phyloP scores from a whole-genome alignment of 176 grass and related monocot genomes.

The Areca catechu region DNA sequence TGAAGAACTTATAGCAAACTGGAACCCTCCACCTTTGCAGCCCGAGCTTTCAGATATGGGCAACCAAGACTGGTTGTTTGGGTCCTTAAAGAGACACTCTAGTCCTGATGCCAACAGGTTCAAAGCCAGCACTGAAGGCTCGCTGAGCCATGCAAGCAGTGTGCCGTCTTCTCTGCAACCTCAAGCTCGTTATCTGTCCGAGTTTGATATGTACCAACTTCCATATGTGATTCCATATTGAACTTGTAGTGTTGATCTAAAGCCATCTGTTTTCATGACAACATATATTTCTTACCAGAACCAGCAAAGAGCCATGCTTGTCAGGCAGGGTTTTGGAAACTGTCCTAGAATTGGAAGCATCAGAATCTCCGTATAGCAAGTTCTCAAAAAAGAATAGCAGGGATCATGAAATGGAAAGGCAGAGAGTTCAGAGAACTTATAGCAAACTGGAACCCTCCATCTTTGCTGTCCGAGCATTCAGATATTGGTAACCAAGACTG shows the following conservation, averaged over 20 bases:
- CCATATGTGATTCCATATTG: conserved; percentile 15
- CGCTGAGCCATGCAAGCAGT: background rate
- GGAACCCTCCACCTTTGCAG: background rate
- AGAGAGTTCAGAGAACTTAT: background rate
- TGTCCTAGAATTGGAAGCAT: background rate
- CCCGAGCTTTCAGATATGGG: background rate
- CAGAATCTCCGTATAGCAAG: background rate
- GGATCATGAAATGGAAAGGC: background rate
- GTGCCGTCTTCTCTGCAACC: background rate
- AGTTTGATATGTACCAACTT: conserved; percentile 9
- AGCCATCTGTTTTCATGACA: no score
- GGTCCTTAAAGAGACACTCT: background rate
- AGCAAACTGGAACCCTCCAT: background rate
- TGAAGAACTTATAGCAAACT: background rate
- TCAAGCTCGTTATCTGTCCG: conserved; percentile 9
- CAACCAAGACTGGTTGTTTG: conserved; percentile 8
- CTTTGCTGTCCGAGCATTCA: background rate
- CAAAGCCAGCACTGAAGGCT: background rate
- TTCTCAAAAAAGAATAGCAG: background rate
- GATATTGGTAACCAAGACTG: conserved; percentile 3
- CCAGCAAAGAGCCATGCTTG: background rate
- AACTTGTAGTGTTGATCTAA: background rate
- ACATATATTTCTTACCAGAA: background rate
- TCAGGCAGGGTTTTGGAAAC: background rate
- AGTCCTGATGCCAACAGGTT: background rate